Evolutionary conservation across 129 eudicot species (phyloP), one percentile per base, ranked within the genome.

Genomic region (Cynara cardunculus): DNA sequence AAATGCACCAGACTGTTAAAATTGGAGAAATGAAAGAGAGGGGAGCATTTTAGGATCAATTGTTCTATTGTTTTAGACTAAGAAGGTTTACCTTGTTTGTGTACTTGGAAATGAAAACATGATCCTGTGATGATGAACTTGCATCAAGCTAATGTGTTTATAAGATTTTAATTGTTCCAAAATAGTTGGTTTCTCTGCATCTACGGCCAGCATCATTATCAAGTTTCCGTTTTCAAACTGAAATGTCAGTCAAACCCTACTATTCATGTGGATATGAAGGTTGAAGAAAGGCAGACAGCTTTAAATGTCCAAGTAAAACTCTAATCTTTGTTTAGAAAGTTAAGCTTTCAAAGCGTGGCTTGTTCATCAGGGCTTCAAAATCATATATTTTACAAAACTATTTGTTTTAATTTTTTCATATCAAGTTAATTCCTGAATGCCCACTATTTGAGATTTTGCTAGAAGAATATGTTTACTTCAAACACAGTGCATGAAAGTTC

Each of bases 361-460:
- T 11, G 79, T 59, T 30, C 64, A 26, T 32, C 19, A 75, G 79
- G 69, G 53, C 53, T 77, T 65, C 62, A 37, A 44, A 62, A 39
- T 25, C 1, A 35, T 24, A 14, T 31, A 3, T 2, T 24, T 37
- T 77, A 8, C 81, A 65, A 25, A 14, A 8, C 16, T 73, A 25
- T 73, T 44, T n/a, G n/a, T 73, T 18, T 19, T 1, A 1, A 1
- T 59, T 28, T 75, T 24, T n/a, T 5, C 9, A 49, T 49, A 49
- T 1, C 62, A 49, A 49, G 62, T 49, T 49, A 49, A 49, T 49
- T 46, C n/a, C 14, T 16, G 21, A 49, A 49, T 49, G 7, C 62
- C 16, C 21, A 46, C 19, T 14, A 46, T 19, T 8, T 46, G n/a
- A 46, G 14, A 49, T 16, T 14, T 16, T 49, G 62, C 21, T 49